Base-by-base conservation (phyloP, 106 monocot genomes). In the Allium cepa region DNA sequence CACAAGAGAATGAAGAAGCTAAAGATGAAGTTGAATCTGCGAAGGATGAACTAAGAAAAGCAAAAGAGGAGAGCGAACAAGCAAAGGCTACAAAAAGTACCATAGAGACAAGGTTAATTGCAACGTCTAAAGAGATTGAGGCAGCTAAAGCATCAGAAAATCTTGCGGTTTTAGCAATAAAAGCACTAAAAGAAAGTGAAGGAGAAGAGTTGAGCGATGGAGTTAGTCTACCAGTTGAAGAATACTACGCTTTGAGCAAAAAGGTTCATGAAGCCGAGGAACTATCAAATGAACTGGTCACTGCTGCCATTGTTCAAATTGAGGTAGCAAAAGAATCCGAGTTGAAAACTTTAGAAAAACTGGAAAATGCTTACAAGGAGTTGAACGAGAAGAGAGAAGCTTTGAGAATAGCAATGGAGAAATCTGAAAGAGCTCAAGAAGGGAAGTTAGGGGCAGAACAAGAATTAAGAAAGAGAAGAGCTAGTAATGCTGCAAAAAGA, bases 361-460 rank as follows among this genome's bases (percentile, higher is more conserved):
- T 75, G 53, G 75, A 75, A 46, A 51, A 60, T 50, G 75, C 62
- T 3, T 75, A 62, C n/a, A 17, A 8, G 12, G 61, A 68, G 50
- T 16, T 75, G 75, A 28, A 62, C 26, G 18, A 62, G 61, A 60
- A 60, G 57, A 75, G 66, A 48, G 68, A 68, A 69, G 61, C 60
- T 46, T 22, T 75, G 62, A 51, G 61, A 49, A 9, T 55, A 61
- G 75, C 68, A 22, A 49, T 11, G 7, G 68, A 68, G 17, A 75
- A 55, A 46, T 57, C 60, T 11, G 62, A 69, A 9, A 75, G 47
- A 50, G 68, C 75, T 13, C 66, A 68, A 26, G 75, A 75, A 75
- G 68, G 61, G 45, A 75, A 75, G 28, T 62, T 75, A 60, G 75
- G 75, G 11, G 68, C 69, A 10, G 75, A 75, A 47, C 75, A 75